Evolutionary conservation across 176 grass and related monocot genomes (phyloP).

Genomic region (Cenchrus americanus): DNA sequence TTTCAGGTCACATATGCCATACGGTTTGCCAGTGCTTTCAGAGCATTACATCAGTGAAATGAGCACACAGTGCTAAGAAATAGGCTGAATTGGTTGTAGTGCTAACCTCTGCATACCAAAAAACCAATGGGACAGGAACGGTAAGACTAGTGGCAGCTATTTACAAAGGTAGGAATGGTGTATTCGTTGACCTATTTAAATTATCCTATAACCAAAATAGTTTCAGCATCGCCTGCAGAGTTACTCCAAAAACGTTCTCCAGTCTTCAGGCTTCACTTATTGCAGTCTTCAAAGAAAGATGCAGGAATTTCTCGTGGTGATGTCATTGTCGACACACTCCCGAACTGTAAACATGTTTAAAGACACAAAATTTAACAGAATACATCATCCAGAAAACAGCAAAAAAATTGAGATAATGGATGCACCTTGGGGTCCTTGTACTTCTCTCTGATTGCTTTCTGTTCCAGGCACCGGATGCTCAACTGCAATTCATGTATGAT

Average conservation of each 20-base stretch:
- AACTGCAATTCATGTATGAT: conserved; percentile 47
- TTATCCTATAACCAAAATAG: conserved; percentile 11
- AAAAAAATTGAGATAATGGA: not conserved
- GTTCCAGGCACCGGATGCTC: conserved; percentile 27
- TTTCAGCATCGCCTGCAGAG: not conserved
- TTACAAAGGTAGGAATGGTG: not conserved
- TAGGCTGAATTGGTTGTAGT: not conserved
- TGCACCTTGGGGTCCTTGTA: conserved; percentile 20
- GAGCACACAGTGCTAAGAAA: not conserved
- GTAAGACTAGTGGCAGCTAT: not conserved
- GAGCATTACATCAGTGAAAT: not conserved
- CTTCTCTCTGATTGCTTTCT: conserved; percentile 40
- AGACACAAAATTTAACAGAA: not conserved
- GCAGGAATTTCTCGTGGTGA: conserved; percentile 24
- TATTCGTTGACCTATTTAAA: not conserved
- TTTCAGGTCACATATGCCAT: not conserved
- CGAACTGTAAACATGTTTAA: conserved; percentile 38
- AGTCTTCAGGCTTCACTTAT: not conserved
- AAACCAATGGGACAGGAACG: not conserved
- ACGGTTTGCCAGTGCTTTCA: not conserved
- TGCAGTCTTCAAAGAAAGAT: conserved; percentile 36
- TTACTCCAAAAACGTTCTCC: conserved; percentile 1
- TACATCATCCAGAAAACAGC: not conserved
- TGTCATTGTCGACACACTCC: conserved; percentile 25
- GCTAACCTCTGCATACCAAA: conserved; percentile 8